Conservation (phyloP, 805 yeast genomes). For the Spathaspora gorwiae region DNA sequence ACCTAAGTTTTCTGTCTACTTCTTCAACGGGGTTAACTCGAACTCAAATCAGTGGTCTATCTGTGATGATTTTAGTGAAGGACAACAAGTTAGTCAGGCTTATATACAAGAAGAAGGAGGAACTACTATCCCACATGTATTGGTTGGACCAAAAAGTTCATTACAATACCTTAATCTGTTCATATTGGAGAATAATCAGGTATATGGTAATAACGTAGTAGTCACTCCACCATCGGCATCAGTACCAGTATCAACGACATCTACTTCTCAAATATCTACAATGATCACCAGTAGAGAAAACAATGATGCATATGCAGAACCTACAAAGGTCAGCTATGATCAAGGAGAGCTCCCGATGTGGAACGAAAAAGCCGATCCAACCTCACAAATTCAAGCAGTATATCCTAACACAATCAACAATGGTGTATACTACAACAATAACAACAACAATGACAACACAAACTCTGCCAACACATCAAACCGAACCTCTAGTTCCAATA, state of each 20-base stretch:
- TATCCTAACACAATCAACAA: too few relatives aligned
- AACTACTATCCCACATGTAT: conserved; percentile 60
- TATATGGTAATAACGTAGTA: background rate
- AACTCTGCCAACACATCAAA: background rate
- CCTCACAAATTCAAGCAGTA: background rate
- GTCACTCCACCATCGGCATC: conserved; percentile 1
- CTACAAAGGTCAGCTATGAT: background rate
- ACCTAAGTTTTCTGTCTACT: conserved; percentile 77
- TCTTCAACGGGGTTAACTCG: conserved; percentile 50
- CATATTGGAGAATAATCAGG: conserved; percentile 38
- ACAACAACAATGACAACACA: background rate
- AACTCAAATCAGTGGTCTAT: conserved; percentile 69
- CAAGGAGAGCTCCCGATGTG: background rate
- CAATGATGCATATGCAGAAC: background rate
- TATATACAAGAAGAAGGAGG: conserved; percentile 47
- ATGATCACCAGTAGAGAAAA: background rate
- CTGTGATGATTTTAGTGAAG: conserved; percentile 81
- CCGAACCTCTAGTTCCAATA: background rate
- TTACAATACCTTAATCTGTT: conserved; percentile 51
- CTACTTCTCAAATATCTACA: background rate
- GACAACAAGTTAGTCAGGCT: conserved; percentile 73
- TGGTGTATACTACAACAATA: background rate
- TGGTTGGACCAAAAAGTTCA: conserved; percentile 53
- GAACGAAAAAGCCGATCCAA: background rate
- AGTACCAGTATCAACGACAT: conserved; percentile 10